Evolutionary conservation across 2,329 filamentous ascomycete genomes (phyloP).

Genomic region (Epichloe gansuensis): DNA sequence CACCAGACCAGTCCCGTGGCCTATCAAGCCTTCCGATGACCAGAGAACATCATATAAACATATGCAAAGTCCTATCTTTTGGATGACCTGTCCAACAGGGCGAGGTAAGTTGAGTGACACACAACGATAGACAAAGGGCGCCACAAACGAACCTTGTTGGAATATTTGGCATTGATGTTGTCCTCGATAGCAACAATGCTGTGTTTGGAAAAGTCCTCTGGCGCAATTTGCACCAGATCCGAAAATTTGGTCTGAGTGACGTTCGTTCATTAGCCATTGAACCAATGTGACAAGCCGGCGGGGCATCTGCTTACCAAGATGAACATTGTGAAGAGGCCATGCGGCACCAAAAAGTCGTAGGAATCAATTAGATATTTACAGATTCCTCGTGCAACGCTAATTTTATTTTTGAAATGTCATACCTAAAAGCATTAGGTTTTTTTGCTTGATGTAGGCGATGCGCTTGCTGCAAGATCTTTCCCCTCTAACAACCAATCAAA

Average conservation of each 20-base stretch:
- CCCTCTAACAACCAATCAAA: constrained; percentile 4
- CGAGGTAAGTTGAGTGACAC: neutral
- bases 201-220: constrained; percentile 74
- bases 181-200: constrained; percentile 83
- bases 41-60: constrained; percentile 85
- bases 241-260: constrained; percentile 68
- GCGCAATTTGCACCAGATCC: constrained; percentile 86
- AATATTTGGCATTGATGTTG: constrained; percentile 93
- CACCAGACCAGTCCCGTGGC: constrained; percentile 80
- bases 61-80: constrained; percentile 87
- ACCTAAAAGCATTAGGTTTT: neutral
- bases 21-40: constrained; percentile 85
- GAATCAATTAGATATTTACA: neutral
- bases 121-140: neutral
- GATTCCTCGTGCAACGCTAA: neutral
- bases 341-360: neutral
- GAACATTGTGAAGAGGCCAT: constrained; percentile 28
- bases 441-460: neutral
- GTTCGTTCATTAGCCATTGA: neutral
- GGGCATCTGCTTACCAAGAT: constrained; percentile 29
- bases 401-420: neutral
- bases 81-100: constrained; percentile 51
- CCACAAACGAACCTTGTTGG: constrained; percentile 57
- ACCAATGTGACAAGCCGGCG: neutral
- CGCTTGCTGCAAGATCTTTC: neutral